phyloP scores from a whole-genome alignment of 768 basidiomycete species.

The Cystofilobasidium bisporidii region DNA sequence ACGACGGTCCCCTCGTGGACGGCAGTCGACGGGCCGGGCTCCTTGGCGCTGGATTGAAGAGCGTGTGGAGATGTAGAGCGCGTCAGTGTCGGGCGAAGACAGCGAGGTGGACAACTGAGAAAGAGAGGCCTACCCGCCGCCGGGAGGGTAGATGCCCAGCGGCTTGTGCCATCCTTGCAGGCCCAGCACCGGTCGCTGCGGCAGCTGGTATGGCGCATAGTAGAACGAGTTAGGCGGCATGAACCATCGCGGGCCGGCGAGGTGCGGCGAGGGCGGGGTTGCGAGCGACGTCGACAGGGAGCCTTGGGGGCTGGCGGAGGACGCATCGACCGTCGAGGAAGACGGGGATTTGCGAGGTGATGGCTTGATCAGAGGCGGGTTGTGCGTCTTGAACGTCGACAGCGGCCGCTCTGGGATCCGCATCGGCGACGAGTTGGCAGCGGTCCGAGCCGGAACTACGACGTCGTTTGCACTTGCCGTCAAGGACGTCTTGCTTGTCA shows the following conservation, averaged over 20 bases:
- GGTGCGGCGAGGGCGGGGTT: background rate
- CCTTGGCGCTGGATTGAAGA: background rate
- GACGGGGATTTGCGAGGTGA: too few relatives aligned
- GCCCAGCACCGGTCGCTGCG: background rate
- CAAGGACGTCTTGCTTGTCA: too few relatives aligned
- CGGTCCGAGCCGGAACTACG: too few relatives aligned
- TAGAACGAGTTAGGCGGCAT: conserved; percentile 1
- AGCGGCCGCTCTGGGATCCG: too few relatives aligned
- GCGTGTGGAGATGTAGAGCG: too few relatives aligned
- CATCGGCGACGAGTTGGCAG: too few relatives aligned
- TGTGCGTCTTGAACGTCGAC: background rate
- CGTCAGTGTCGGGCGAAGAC: too few relatives aligned
- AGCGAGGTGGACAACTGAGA: too few relatives aligned
- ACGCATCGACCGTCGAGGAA: background rate
- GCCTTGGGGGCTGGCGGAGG: too few relatives aligned
- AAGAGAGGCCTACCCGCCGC: background rate
- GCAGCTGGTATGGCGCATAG: background rate
- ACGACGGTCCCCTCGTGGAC: background rate
- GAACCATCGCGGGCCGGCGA: background rate
- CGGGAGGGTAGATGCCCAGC: background rate
- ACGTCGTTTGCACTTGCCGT: too few relatives aligned
- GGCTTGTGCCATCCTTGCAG: background rate
- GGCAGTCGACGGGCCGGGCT: background rate
- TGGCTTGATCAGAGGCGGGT: background rate
- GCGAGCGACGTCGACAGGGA: background rate